Evolutionary conservation across 495 filamentous ascomycete genomes (phyloP), one percentile per base, ranked within the genome.

Genomic region (Lasiosphaeria hispida): DNA sequence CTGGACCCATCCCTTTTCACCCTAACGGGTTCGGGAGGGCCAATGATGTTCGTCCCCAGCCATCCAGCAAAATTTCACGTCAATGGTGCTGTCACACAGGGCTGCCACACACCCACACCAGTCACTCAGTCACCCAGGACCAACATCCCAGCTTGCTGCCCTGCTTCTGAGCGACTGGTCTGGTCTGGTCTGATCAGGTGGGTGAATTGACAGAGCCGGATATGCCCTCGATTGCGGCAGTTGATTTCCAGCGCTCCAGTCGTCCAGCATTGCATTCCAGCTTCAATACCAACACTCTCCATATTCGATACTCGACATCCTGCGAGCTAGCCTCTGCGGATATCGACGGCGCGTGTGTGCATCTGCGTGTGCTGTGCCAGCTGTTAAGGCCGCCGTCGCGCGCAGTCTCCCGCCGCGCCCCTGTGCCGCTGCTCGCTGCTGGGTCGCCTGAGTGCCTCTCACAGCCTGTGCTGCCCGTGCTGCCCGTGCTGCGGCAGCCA

Each of bases 21-120:
- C 60, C 62, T 61, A 58, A 62, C 55, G 13, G 48, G 50, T 40
- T 48, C 58, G 48, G 60, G 48, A 18, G 50, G 50, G 44, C 75
- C 75, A 78, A 78, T 77, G 64, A 64, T 59, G 66, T 48, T 40
- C 54, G 58, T 49, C 64, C 70, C 73, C 75, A 78, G 73, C 75
- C 75, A 76, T 75, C 72, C 70, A 55, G 53, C 67, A 66, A 70
- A 71, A 45, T 54, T 48, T 58, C 40, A 59, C 41, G 34, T 40
- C 45, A 23, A 40, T 18, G 8, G 23, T 14, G 53, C 41, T 19
- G 23, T 50, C 36, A 43, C 44, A 51, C 39, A 50, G 49, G 55
- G 50, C 49, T 51, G 39, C 48, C 56, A 52, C 56, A 58, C 48
- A 57, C 47, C 30, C 44, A 40, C 39, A 34, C 19, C 34, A 23